Base-by-base conservation (phyloP, 169 alveolate genomes). In the Cyclospora cayetanensis region DNA sequence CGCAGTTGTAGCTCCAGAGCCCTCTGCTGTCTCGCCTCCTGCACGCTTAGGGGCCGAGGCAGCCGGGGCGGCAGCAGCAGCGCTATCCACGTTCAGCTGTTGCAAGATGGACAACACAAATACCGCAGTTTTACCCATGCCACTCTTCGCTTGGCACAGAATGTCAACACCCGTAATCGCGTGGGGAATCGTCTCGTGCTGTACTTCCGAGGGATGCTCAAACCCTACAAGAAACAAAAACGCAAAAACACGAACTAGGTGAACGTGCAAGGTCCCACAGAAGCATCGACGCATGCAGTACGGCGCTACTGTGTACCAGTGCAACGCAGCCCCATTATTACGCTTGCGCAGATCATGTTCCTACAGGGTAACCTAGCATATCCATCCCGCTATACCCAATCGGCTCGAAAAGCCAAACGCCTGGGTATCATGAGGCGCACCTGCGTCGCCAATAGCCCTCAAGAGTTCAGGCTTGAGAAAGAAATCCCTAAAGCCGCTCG, bases 51-150 rank as follows among this genome's bases (percentile, higher is more conserved):
- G 63, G 29, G 87, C 68, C 7, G 70, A 7, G 4, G 70, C 70
- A 11, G 70, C 70, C 4, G 70, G 7, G 11, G 70, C 70, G 29
- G 31, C 27, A 4, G 93, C 96, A 68, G 96, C 77, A 35, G 65
- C 94, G 55, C 95, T 97, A 50, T 98, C 99, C 90, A 97, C 97
- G 91, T 97, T 97, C 77, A 98, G 95, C 93, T 98, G 99, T 91
- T 99, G 99, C 42, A 99, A 96, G 88, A 99, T 97, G 22, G 99
- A 96, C 90, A 99, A 93, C 34, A 99, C 99, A 93, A 99, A 99
- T 35, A 99, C 99, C 41, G 99, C 99, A 35, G 99, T 99, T 96
- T 99, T 99, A n/a, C 99, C 99, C 99, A 99, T 99, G 82, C 95
- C 95, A n/a, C 92, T 50, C 94, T 98, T 98, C 66, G 99, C 99